Evolutionary conservation across 1,284 basidiomycete genomes (phyloP), one percentile per base, ranked within the genome.

Genomic region (Neolentinus lepideus): DNA sequence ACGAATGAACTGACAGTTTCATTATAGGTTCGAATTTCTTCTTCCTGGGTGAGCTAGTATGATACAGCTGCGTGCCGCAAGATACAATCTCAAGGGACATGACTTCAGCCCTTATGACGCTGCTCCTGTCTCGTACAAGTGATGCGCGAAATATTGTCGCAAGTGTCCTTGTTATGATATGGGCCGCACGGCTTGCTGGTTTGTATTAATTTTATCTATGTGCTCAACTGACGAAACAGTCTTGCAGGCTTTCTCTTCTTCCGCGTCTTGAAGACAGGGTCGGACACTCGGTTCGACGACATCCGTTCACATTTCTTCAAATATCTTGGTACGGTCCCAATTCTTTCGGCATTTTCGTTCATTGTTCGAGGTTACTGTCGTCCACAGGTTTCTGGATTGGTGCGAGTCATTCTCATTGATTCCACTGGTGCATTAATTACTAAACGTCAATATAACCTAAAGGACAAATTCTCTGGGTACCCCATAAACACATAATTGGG

Each of bases 291-390:
- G 2, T 88, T 88, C 61, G 84, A 88, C 60, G 77, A 83, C 16
- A 86, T 88, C 53, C 70, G 85, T 8, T 74, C 76, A 1, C 75
- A 84, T 65, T 86, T 88, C 65, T 80, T 81, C 72, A 84, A 82
- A 62, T 88, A 87, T 64, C 68, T 84, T 9, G 83, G 82, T 77
- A 53, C 22, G 70, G 54, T 21, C 45, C 3, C 19, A 12, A 12
- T 31, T n/a, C 2, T 11, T 29, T 29, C 22, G 16, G 16, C 22
- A 14, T 29, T 31, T n/a, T 24, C 14, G 22, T 48, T 43, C 21
- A 19, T 24, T 51, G 55, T 55, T 56, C 33, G 33, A n/a, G n/a
- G n/a, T n/a, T n/a, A 16, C 33, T 35, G 33, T 9, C 9, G 16
- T 35, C 33, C 33, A 43, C 38, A 78, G 79, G 69, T 4, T 80